A percentile compares a stretch with the other conserved stretches of the same genome.
Evolutionary conservation across 2,329 filamentous ascomycete genomes (phyloP).

Genomic region (Chrysoporthe cubensis): DNA sequence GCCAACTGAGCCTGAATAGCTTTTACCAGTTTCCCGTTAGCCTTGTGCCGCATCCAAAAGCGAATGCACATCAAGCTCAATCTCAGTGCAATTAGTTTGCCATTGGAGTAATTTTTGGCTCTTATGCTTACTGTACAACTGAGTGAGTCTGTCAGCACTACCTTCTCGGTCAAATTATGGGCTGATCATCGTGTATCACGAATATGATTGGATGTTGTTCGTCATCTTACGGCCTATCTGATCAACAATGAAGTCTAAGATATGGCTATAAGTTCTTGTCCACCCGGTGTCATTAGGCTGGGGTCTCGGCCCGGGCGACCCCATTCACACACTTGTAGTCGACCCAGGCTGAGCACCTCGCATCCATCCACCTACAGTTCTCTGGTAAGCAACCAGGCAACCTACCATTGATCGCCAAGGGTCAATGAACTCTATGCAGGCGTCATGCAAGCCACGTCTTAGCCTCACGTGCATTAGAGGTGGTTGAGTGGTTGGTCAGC

Average conservation of each 20-base stretch:
- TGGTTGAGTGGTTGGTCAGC: neutral
- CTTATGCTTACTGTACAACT: neutral
- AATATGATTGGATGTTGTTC: neutral
- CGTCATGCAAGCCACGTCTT: neutral
- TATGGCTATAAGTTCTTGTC: neutral
- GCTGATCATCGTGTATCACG: neutral
- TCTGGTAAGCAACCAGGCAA: no score
- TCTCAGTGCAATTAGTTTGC: neutral
- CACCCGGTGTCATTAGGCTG: neutral
- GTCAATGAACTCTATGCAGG: neutral
- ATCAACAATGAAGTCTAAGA: neutral
- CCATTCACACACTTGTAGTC: neutral
- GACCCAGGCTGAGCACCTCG: no score
- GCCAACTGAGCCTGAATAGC: neutral
- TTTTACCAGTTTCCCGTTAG: neutral
- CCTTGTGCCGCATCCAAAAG: neutral
- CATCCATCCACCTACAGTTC: no score
- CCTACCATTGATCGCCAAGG: neutral
- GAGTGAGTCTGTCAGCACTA: slow-evolving; percentile 5
- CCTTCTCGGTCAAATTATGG: neutral
- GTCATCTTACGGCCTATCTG: neutral
- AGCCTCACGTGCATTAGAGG: neutral
- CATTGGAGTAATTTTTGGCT: neutral
- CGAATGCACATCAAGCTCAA: neutral
- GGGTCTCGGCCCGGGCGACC: neutral